Percentiles rank a stretch among this genome's conserved stretches.
Conservation (phyloP, 2,329 filamentous ascomycete species). For the Aspergillus brasiliensis region DNA sequence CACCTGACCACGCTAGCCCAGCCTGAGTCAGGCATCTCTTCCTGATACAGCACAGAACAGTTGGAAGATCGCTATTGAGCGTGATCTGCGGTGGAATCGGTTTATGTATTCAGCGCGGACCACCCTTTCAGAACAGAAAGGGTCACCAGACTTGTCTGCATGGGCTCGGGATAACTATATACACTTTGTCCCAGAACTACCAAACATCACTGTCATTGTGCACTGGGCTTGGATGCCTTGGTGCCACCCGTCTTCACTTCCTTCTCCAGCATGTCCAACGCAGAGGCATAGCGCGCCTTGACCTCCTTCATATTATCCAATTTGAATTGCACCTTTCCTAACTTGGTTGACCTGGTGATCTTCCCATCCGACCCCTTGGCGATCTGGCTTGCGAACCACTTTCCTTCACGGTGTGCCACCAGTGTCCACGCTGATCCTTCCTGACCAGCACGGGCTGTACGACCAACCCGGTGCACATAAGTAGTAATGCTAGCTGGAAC, state of each 20-base stretch:
- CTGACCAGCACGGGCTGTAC: conserved; percentile 81
- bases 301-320: conserved; percentile 30
- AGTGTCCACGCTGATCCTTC: conserved; percentile 82
- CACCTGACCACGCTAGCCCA: background rate
- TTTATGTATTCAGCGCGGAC: background rate
- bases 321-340: conserved; percentile 37
- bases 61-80: background rate
- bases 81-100: background rate
- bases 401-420: conserved; percentile 76
- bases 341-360: conserved; percentile 31
- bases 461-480: conserved; percentile 89
- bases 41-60: background rate
- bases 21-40: background rate
- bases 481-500: conserved; percentile 76
- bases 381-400: conserved; percentile 91
- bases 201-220: background rate
- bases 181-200: background rate
- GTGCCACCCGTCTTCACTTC: conserved; percentile 33
- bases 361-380: conserved; percentile 51
- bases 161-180: background rate
- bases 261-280: conserved; percentile 40
- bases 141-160: background rate
- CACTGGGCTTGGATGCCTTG: background rate
- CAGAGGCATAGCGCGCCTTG: conserved; percentile 35
- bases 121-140: background rate